Base-by-base conservation (phyloP, 164 flowering plant species). In the Magnolia changhungtana region DNA sequence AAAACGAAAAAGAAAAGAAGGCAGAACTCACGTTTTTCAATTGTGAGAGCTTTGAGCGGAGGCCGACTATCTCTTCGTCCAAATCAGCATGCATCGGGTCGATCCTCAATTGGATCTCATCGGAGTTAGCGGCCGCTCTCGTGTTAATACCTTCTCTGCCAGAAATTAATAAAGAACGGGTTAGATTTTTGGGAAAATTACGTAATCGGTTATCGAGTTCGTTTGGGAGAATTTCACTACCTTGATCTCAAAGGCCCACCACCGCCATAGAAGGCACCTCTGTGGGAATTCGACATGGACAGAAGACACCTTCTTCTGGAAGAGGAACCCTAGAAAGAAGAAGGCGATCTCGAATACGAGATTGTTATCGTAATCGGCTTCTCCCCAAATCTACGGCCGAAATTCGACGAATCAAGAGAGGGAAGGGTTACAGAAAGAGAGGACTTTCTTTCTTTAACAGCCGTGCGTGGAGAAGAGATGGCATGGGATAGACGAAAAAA, bases 31-130 rank as follows among this genome's bases (percentile, higher is more conserved):
- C 94, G 72, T 63, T 75, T 83, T 82, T 88, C 7, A 91, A 82
- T 51, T 68, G 71, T 14, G 72, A 76, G 71, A 91, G 84, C 85
- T 91, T 83, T 8, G 72, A 67, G 18, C 83, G 86, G 24, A 91
- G 88, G 66, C 92, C 91, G 7, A 77, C 51, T 76, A 91, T 87
- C 79, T 89, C 87, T 2, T 88, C 85, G 61, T 91, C 95, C 55
- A 91, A 82, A 55, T 91, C 95, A 0, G 79, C 84, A 7, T 90
- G 91, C 85, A 88, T 71, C 0, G 95, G 95, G 81, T 91, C 95
- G 31, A 91, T 88, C 75, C 89, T 72, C 82, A 91, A 70, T 63
- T 90, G 94, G 24, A 90, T 82, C 77, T 90, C 94, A 78, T 89
- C 89, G 0, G 91, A 79, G 76, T 74, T 76, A 24, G 81, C 81